Percentiles rank a stretch among this genome's conserved stretches.
Conservation (phyloP, 2,329 filamentous ascomycete genomes). For the Colletotrichum limetticola region DNA sequence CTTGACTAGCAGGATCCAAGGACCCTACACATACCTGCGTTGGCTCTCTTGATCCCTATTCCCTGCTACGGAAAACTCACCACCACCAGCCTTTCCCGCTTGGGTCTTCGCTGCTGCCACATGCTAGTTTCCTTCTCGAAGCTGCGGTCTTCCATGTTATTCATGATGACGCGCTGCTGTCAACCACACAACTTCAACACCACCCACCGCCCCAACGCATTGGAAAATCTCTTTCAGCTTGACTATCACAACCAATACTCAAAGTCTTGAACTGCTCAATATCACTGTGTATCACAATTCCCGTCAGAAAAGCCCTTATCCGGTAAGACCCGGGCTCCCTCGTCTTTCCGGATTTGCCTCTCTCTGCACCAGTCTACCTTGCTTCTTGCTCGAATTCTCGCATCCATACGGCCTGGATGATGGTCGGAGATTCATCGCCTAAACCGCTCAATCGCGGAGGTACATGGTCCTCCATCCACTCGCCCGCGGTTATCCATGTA, state of each 20-base stretch:
- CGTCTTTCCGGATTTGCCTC: slow-evolving; percentile 21
- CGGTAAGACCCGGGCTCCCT: slow-evolving; percentile 25
- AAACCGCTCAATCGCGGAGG: slow-evolving; percentile 17
- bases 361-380: slow-evolving; percentile 17
- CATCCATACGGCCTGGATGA: background rate
- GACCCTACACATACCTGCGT: slow-evolving; percentile 8
- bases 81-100: background rate
- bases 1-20: slow-evolving; percentile 1
- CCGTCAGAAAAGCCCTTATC: slow-evolving; percentile 38
- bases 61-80: slow-evolving; percentile 1
- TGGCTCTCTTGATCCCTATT: slow-evolving; percentile 8
- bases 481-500: background rate
- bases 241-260: background rate
- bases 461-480: slow-evolving; percentile 9
- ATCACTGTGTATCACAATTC: slow-evolving; percentile 39
- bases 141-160: slow-evolving; percentile 25
- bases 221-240: background rate
- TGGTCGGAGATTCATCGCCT: background rate
- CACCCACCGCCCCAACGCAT: background rate
- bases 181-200: background rate
- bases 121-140: background rate
- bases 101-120: slow-evolving; percentile 7
- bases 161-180: slow-evolving; percentile 14
- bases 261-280: background rate
- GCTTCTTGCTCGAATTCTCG: background rate